Base-by-base conservation (phyloP, 768 basidiomycete species). In the Krasilnikovozyma curviuscula region DNA sequence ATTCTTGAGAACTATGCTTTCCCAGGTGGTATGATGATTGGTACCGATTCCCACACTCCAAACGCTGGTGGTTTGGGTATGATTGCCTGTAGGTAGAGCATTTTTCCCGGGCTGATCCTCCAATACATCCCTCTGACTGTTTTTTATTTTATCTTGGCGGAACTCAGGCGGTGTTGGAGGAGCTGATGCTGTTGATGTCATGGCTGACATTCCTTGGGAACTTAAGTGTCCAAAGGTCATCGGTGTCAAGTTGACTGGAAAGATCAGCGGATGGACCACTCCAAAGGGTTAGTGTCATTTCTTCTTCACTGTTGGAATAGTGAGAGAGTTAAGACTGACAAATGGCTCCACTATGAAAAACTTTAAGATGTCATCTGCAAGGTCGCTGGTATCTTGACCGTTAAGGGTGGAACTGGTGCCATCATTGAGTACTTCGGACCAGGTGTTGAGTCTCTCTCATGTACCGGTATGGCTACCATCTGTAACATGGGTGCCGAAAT, bases 401-500 rank as follows among this genome's bases (percentile, higher is more conserved):
- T 98, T 72, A 95, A 97, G 76, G 91, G 91, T 61, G 91, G 91
- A 60, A 98, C 91, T 58, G 91, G 91, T 57, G 88, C 91, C 48
- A 95, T 98, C 59, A 85, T 98, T 57, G 91, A 98, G 65, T 98
- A 98, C 50, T 78, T 71, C 57, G 91, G 91, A 55, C 67, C 86
- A 61, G 91, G 91, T 73, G 81, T 97, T 54, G 81, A 91, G 62
- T 85, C 85, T 29, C 75, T 98, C 52, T 93, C 88, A 40, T 85
- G 82, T 75, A 98, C 91, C 40, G 91, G 91, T 67, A 93, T 97
- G 89, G 91, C 85, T 44, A 48, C 47, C 47, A 91, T 98, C 61
- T 95, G 91, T 68, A 98, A 95, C 77, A 98, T 97, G 91, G 91
- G 91, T 73, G 91, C 91, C 57, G 91, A 98, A 68, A 95, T 97